Conservation (phyloP, 2,329 filamentous ascomycete species). For the Chaetomium sp. region DNA sequence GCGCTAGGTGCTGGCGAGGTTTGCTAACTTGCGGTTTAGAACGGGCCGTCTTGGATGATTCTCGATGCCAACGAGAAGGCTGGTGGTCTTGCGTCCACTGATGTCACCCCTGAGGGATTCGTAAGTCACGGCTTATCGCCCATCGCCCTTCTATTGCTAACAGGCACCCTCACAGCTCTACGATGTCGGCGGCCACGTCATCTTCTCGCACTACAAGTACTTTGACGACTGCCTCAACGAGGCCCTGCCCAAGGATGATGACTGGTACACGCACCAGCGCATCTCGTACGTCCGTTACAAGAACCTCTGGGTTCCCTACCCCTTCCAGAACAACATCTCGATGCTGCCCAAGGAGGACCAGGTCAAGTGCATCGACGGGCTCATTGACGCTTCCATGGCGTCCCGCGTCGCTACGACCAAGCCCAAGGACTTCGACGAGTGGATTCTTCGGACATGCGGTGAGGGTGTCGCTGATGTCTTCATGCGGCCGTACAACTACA, state of each 20-base stretch:
- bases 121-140: conserved; percentile 57
- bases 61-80: conserved; percentile 89
- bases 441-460: conserved; percentile 93
- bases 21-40: conserved; percentile 53
- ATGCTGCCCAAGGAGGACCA: conserved; percentile 98
- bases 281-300: conserved; percentile 99
- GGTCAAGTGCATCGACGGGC: conserved; percentile 88
- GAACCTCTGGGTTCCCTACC: conserved; percentile 95
- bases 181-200: conserved; percentile 97
- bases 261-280: conserved; percentile 98
- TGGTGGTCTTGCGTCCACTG: conserved; percentile 93
- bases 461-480: conserved; percentile 89
- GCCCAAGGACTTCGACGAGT: conserved; percentile 97
- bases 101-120: conserved; percentile 94
- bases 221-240: conserved; percentile 99
- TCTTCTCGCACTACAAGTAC: conserved; percentile 99
- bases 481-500: conserved; percentile 99
- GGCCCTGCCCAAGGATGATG: conserved; percentile 87
- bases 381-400: conserved; percentile 93
- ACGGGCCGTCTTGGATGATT: conserved; percentile 93
- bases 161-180: conserved; percentile 67
- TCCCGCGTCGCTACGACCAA: conserved; percentile 84
- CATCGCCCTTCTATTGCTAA: conserved; percentile 27
- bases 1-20: conserved; percentile 17
- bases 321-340: conserved; percentile 99